Base-by-base conservation (phyloP, 2,329 filamentous ascomycete species). In the Aspergillus neoniger region DNA sequence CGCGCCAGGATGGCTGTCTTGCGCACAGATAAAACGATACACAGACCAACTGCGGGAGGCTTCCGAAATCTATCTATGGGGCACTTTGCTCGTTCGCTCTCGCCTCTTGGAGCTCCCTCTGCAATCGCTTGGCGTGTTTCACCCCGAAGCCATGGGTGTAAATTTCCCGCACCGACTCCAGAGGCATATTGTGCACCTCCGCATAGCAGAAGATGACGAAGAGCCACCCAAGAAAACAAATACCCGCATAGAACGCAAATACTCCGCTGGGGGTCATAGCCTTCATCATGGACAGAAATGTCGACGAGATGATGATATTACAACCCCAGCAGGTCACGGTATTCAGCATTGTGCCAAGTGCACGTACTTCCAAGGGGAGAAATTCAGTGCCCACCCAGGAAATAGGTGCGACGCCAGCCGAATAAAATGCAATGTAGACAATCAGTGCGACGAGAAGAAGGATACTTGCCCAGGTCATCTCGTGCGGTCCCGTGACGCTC, bases 161-260 rank as follows among this genome's bases (percentile, higher is more conserved):
- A 5, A 84, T 76, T 53, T 82, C 79, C 32, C 80, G 73, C n/a
- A 85, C 78, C 50, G 82, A 81, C 65, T 86, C 84, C 3, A 85
- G 72, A 17, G 82, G 79, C 77, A 85, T 80, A 10, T 83, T 82
- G 64, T 83, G 83, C 2, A 83, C 82, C 62, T 85, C 81, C 0
- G 82, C 82, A 64, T 83, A 85, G 64, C 74, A 83, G 71, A 83
- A 80, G 56, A 79, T 76, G 15, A 49, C 44, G 44, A 49, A 69
- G 25, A 71, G 63, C 63, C 65, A 66, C 14, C 82, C 54, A 4
- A 81, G 64, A 58, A 80, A 75, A 63, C 80, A 83, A 25, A 83
- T 80, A 0, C 72, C 79, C 1, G 80, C 77, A 59, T 83, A 84
- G 66, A 84, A 83, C 4, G 80, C 81, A 60, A 83, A 84, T 0